Base-by-base conservation (phyloP, 2,329 filamentous ascomycete genomes). In the Leptoxyphium fumago region DNA sequence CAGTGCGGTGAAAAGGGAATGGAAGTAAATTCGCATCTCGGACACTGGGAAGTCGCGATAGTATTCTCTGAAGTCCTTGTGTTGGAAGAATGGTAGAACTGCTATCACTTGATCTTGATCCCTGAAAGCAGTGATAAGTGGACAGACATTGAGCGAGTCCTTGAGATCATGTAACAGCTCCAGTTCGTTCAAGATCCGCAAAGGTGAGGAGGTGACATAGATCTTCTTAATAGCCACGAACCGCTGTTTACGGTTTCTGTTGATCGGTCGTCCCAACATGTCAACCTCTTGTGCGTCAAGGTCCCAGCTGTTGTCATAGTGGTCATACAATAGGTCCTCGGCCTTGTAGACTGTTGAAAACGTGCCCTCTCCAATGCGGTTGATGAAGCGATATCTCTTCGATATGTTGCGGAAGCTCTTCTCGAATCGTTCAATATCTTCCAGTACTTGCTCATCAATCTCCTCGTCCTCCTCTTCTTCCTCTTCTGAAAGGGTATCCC, bases 331-430 rank as follows among this genome's bases (percentile, higher is more conserved):
- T 21, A 96, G 67, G 60, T 98, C 91, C 63, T 96, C 87, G 15
- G 93, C 91, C 64, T 98, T 98, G 73, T 98, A 98, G 10, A 98
- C 91, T 2, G 91, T 96, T 1, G 91, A 96, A 61, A 98, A 98
- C 1, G 91, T 98, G 46, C 91, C 91, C 75, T 98, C 91, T 58
- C 91, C 91, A 58, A 98, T 98, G 49, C 89, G 82, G 65, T 95
- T 95, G 61, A 98, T 91, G 44, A 98, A 67, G 43, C 88, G 80
- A 64, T 89, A 98, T 46, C 81, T 78, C 55, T 84, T 74, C 51
- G 76, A 82, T 61, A 96, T 93, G 42, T 83, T 84, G 32, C 80
- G 80, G 60, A 96, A 95, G 29, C 79, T 82, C 43, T 78, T 72
- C 54, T 89, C 80, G 45, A 98, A 77, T 52, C 80, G 84, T 43